A percentile compares a stretch with the other conserved stretches of the same genome.
Conservation (phyloP, 1,139 yeast species). For the Scheffersomyces titani region DNA sequence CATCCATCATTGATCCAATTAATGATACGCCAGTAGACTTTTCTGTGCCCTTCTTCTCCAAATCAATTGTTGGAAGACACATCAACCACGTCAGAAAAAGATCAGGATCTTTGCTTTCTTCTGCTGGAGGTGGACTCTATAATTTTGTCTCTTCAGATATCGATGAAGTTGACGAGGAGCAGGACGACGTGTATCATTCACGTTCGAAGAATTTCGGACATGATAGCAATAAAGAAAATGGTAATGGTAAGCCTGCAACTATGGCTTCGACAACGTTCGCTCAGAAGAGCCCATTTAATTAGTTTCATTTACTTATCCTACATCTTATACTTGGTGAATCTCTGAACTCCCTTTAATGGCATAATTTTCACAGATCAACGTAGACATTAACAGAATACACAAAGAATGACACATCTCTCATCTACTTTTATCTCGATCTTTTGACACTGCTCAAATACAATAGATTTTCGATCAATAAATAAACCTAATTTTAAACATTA, state of each 20-base stretch:
- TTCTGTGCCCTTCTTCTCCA: slow-evolving; percentile 25
- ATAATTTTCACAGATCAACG: too few species aligned
- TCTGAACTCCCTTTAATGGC: background rate
- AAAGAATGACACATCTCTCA: too few species aligned
- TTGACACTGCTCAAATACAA: too few species aligned
- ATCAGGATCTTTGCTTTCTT: slow-evolving; percentile 23
- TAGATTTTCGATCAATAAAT: background rate
- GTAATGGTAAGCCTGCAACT: background rate
- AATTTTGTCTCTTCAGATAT: slow-evolving; percentile 25
- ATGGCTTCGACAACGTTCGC: slow-evolving; percentile 5
- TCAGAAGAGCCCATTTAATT: slow-evolving; percentile 18
- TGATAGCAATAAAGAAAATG: slow-evolving; percentile 2
- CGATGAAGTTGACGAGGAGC: slow-evolving; percentile 31
- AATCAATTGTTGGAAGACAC: slow-evolving; percentile 6
- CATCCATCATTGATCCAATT: slow-evolving; percentile 38
- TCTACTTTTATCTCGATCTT: too few species aligned
- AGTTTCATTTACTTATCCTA: background rate
- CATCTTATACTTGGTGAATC: background rate
- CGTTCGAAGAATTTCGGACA: background rate
- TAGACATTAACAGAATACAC: background rate
- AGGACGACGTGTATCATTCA: slow-evolving; percentile 12
- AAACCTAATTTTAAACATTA: background rate
- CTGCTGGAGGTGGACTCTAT: slow-evolving; percentile 27
- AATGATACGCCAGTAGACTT: slow-evolving; percentile 47
- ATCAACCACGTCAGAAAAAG: slow-evolving; percentile 19